Conservation (phyloP, 2,329 filamentous ascomycete genomes). For the Xylaria sp. region DNA sequence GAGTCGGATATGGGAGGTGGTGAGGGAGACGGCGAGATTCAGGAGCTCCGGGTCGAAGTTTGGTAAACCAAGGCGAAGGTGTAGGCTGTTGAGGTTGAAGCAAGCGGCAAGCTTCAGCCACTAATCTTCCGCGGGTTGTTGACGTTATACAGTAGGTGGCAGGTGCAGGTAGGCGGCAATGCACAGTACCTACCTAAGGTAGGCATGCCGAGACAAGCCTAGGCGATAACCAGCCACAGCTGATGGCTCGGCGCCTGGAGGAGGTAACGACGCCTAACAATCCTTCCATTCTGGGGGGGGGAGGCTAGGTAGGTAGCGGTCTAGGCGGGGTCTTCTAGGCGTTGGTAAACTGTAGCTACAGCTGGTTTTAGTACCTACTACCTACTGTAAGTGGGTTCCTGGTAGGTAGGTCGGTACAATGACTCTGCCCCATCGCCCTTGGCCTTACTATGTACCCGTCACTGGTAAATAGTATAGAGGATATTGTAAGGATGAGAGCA, state of each 20-base stretch:
- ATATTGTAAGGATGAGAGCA: no score
- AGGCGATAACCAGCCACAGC: constrained; percentile 23
- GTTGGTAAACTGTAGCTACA: no score
- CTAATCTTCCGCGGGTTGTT: constrained; percentile 3
- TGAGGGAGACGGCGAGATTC: constrained; percentile 9
- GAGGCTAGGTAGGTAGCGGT: neutral
- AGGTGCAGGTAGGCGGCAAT: neutral
- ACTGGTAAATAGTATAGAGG: no score
- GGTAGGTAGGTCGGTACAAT: neutral
- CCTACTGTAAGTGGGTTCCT: no score
- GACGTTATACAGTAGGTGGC: constrained; percentile 14
- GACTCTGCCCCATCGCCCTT: no score
- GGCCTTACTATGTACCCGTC: no score
- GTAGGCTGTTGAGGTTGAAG: constrained; percentile 14
- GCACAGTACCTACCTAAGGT: no score
- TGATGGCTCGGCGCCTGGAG: neutral
- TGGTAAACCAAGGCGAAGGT: constrained; percentile 7
- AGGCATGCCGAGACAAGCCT: constrained; percentile 12
- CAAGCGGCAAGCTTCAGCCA: constrained; percentile 28
- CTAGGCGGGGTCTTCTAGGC: constrained; percentile 3
- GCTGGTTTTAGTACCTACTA: no score
- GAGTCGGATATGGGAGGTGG: neutral
- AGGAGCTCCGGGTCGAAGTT: constrained; percentile 17
- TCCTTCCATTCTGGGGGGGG: neutral
- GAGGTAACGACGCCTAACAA: constrained; percentile 1